Percentiles rank a stretch among this genome's conserved stretches.
Conservation (phyloP, 495 filamentous ascomycete genomes). For the Hypoxylon subgilvum region DNA sequence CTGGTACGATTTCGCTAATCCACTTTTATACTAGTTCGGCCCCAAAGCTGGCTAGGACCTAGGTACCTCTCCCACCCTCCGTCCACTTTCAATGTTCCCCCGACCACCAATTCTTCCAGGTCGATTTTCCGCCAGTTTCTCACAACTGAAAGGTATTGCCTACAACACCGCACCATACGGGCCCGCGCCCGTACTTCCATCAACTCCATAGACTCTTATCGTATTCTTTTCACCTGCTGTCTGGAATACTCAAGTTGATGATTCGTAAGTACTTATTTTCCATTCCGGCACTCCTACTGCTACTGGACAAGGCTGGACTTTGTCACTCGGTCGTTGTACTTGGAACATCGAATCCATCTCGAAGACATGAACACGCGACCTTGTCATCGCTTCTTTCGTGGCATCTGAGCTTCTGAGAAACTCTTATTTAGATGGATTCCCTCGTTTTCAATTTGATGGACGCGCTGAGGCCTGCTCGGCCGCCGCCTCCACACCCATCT, state of each 20-base stretch:
- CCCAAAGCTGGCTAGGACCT: constrained; percentile 11
- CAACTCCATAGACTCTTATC: constrained; percentile 27
- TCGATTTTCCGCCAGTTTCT: constrained; percentile 42
- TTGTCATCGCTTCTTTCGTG: constrained; percentile 37
- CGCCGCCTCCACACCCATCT: constrained; percentile 30
- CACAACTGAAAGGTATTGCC: constrained; percentile 41
- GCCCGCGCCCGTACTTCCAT: constrained; percentile 36
- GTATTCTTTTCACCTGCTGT: constrained; percentile 20
- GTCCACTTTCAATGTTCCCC: constrained; percentile 45
- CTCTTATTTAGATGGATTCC: constrained; percentile 44
- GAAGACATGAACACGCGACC: constrained; percentile 49
- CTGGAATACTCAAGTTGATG: constrained; percentile 37
- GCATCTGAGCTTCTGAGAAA: constrained; percentile 41
- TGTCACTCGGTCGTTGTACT: constrained; percentile 38
- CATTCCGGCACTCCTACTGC: constrained; percentile 20
- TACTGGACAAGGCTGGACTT: constrained; percentile 40
- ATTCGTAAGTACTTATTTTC: constrained; percentile 41
- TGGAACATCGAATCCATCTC: constrained; percentile 52
- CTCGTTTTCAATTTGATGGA: constrained; percentile 37
- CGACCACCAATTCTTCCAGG: constrained; percentile 45
- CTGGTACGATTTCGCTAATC: constrained; percentile 22
- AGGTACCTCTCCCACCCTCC: constrained; percentile 35
- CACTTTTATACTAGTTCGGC: constrained; percentile 10
- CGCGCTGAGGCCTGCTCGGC: constrained; percentile 31
- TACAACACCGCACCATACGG: constrained; percentile 42